phyloP scores from a whole-genome alignment of 768 basidiomycete genomes.

The Megacollybia marginata region DNA sequence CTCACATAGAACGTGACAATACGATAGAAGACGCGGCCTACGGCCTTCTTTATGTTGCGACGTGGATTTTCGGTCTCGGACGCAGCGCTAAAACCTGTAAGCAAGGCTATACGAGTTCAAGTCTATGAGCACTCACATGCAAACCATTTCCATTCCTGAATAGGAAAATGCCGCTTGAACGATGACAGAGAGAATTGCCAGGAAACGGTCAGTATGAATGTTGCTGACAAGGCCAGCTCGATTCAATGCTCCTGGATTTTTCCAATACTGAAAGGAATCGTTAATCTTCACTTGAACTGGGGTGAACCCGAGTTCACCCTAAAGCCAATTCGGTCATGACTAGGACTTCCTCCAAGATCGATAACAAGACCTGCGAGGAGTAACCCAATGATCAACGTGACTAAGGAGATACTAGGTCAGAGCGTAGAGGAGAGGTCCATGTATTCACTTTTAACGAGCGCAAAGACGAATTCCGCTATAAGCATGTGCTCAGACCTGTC shows the following conservation, averaged over 20 bases:
- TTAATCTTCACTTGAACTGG: background rate
- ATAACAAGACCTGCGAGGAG: conserved; percentile 60
- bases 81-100: conserved; percentile 41
- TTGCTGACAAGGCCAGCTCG: conserved; percentile 33
- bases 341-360: conserved; percentile 73
- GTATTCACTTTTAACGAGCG: conserved; percentile 52
- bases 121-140: conserved; percentile 36
- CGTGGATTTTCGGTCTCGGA: conserved; percentile 75
- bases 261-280: conserved; percentile 45
- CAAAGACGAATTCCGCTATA: conserved; percentile 58
- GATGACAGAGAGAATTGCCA: conserved; percentile 36
- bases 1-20: conserved; percentile 71
- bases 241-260: conserved; percentile 57
- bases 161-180: conserved; percentile 65
- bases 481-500: too few species aligned
- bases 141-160: conserved; percentile 71
- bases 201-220: conserved; percentile 39
- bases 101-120: background rate
- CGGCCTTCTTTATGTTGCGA: conserved; percentile 71
- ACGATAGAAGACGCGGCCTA: conserved; percentile 72
- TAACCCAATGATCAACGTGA: conserved; percentile 53
- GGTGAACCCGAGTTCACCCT: conserved; percentile 28
- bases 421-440: background rate
- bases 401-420: conserved; percentile 19
- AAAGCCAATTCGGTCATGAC: conserved; percentile 61